Evolutionary conservation across 1,284 basidiomycete genomes (phyloP), one percentile per base, ranked within the genome.

Genomic region (Hypsizygus ulmarius): DNA sequence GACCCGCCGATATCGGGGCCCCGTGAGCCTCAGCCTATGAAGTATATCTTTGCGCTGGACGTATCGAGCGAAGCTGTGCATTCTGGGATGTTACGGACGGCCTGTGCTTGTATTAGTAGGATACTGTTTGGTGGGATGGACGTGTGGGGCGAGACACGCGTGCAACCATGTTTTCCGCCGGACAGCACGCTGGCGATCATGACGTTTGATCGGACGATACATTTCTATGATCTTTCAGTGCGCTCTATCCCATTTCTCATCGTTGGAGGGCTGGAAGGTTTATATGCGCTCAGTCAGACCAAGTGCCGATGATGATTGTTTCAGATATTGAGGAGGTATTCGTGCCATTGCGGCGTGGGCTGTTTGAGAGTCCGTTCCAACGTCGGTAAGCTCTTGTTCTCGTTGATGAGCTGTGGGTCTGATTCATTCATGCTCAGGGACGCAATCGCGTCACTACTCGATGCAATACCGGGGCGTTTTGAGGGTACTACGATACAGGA

Each of bases 261-360:
- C 39, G 37, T 29, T 28, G 39, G 15, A 27, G 52, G 40, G 30
- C 44, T 52, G 33, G 43, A 56, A 58, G 51, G 48, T 54, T 61
- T 56, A 61, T 47, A 47, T 53, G 57, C 35, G 46, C 59, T 48
- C 59, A 75, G 89, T 74, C 83, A 62, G 77, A 82, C 51, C 70
- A 76, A 52, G 79, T 86, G 1, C 78, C 82, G 43, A 90, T 97
- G 77, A 74, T 96, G 34, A 82, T 99, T 35, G 82, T 98, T 5
- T 74, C 90, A 0, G 97, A 99, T 63, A 72, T 98, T 29, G 82
- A 95, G 18, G 97, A 99, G 58, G 85, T 94, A 21, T 99, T 96
- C 65, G 70, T 92, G 2, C 97, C 97, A 0, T 69, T 95, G 29
- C 76, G 74, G 29, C 72, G 77, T 9, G 88, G 87, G 1, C 74